Percentiles rank a stretch among this genome's conserved stretches.
phyloP scores from a whole-genome alignment of 2,329 filamentous ascomycete genomes.

The Incumbomyces delicatus region DNA sequence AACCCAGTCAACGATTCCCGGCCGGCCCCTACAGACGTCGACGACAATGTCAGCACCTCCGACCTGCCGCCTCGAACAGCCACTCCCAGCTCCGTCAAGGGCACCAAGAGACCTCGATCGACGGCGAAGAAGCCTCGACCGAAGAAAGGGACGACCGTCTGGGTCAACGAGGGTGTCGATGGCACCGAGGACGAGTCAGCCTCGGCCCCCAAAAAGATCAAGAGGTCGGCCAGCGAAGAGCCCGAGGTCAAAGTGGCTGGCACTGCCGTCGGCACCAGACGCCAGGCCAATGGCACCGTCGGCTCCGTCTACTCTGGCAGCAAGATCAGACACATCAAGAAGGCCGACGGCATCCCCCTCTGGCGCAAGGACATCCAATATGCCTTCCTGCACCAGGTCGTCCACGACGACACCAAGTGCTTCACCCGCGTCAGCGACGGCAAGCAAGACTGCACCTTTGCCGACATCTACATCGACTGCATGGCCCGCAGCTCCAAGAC shows the following conservation, averaged over 20 bases:
- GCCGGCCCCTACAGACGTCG: constrained; percentile 13
- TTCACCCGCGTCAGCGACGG: constrained; percentile 90
- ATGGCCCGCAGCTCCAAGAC: constrained; percentile 99
- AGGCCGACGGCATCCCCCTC: constrained; percentile 56
- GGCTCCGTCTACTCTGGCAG: constrained; percentile 59
- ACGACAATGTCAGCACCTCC: constrained; percentile 7
- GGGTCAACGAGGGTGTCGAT: constrained; percentile 18
- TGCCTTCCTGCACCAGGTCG: constrained; percentile 53
- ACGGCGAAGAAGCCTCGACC: constrained; percentile 12
- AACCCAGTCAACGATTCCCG: constrained; percentile 18
- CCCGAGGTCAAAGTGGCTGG: constrained; percentile 15
- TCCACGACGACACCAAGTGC: constrained; percentile 53
- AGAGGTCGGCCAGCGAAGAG: constrained; percentile 16
- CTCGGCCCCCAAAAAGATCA: constrained; percentile 12
- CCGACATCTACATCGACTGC: constrained; percentile 94
- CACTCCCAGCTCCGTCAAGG: constrained; percentile 4
- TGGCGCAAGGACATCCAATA: constrained; percentile 61
- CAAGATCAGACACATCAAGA: constrained; percentile 58
- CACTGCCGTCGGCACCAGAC: constrained; percentile 40
- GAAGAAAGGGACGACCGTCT: constrained; percentile 15
- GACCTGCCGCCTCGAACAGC: constrained; percentile 1
- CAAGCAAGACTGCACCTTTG: constrained; percentile 61
- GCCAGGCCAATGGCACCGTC: constrained; percentile 55
- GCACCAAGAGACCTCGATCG: constrained; percentile 3
- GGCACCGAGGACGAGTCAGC: constrained; percentile 20